phyloP scores from a whole-genome alignment of 208 protist species.

The Leptomonas seymouri region DNA sequence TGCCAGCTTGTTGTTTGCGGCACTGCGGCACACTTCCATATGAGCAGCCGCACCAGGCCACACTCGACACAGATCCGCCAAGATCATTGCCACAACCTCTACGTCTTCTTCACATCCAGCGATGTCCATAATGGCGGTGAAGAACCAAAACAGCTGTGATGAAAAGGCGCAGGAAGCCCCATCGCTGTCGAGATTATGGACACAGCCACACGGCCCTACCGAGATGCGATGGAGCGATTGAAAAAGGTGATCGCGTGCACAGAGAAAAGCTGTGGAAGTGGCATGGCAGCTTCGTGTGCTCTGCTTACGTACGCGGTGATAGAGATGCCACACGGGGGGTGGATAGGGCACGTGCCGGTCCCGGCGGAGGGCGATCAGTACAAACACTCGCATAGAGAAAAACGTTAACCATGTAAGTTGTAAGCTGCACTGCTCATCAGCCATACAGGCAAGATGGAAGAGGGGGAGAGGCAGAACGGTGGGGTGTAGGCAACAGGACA shows the following conservation, averaged over 20 bases:
- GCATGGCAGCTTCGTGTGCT: conserved; percentile 17
- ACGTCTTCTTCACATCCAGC: conserved; percentile 24
- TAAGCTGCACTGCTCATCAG: too few relatives aligned
- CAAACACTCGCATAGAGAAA: conserved; percentile 26
- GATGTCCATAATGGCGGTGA: conserved; percentile 26
- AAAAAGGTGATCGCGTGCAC: conserved; percentile 24
- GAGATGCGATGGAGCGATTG: conserved; percentile 3
- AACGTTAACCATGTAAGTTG: too few relatives aligned
- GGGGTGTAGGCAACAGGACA: too few relatives aligned
- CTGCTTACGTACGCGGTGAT: conserved; percentile 9
- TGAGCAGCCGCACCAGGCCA: conserved; percentile 24
- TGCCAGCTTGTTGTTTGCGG: neutral
- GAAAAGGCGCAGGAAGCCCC: neutral
- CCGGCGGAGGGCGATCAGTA: conserved; percentile 20
- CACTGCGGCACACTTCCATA: conserved; percentile 22
- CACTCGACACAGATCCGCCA: conserved; percentile 18
- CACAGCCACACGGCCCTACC: neutral
- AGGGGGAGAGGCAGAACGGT: too few relatives aligned
- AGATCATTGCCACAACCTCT: conserved; percentile 22
- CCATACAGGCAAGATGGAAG: neutral
- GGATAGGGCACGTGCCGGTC: conserved; percentile 5
- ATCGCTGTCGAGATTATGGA: neutral
- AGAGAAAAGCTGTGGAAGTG: conserved; percentile 24
- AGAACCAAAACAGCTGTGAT: conserved; percentile 11
- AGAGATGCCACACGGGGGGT: conserved; percentile 35